A percentile compares a stretch with the other conserved stretches of the same genome.
Conservation (phyloP, 2,329 filamentous ascomycete species). For the Colletotrichum costaricense region DNA sequence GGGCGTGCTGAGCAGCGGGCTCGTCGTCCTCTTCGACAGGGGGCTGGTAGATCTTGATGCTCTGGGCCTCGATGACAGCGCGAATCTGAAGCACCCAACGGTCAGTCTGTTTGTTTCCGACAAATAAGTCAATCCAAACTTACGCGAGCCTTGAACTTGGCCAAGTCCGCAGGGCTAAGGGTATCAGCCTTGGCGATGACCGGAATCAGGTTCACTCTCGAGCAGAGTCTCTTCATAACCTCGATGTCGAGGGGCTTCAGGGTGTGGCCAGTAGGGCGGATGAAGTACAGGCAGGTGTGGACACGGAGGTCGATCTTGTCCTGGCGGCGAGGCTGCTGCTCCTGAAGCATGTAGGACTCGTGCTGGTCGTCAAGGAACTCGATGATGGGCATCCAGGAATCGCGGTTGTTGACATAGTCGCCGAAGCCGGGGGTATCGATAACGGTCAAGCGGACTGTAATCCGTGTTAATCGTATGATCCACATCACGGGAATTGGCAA, state of each 20-base stretch:
- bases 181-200: constrained; percentile 99
- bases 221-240: constrained; percentile 99
- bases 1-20: constrained; percentile 92
- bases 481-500: background rate
- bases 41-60: constrained; percentile 99
- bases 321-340: constrained; percentile 96
- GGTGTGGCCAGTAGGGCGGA: constrained; percentile 97
- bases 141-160: constrained; percentile 96
- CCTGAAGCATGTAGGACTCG: constrained; percentile 99
- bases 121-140: constrained; percentile 46
- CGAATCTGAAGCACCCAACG: constrained; percentile 73
- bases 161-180: constrained; percentile 89
- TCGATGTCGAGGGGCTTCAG: constrained; percentile 99
- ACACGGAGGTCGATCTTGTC: constrained; percentile 99
- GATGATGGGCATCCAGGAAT: constrained; percentile 99
- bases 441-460: constrained; percentile 91
- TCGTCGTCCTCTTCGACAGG: constrained; percentile 99
- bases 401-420: constrained; percentile 99
- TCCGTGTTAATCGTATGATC: constrained; percentile 29
- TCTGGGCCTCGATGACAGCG: constrained; percentile 95
- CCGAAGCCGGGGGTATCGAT: constrained; percentile 99
- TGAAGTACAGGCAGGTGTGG: constrained; percentile 98
- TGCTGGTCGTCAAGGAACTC: constrained; percentile 99
- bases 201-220: constrained; percentile 97
- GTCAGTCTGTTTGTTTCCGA: constrained; percentile 22